Conservation (phyloP, 306 rosid species). For the Inga oerstediana region DNA sequence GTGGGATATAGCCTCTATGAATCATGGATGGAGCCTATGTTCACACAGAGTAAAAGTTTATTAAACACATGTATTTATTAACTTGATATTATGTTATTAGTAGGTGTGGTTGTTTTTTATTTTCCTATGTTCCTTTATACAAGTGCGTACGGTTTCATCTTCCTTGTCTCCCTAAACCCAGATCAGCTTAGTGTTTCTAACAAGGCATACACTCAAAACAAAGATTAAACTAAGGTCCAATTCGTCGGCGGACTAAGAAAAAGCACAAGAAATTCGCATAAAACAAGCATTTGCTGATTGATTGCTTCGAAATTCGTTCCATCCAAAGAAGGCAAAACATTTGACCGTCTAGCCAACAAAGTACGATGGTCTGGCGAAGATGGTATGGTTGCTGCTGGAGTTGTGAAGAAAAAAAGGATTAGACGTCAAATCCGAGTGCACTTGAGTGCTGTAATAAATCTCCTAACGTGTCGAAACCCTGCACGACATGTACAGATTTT, state of each 20-base stretch:
- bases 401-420: neutral
- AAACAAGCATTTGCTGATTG: constrained; percentile 12
- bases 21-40: neutral
- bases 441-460: neutral
- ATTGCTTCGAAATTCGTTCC: neutral
- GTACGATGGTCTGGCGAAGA: neutral
- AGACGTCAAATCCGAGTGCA: constrained; percentile 15
- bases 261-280: constrained; percentile 10
- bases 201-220: neutral
- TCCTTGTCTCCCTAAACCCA: constrained; percentile 38
- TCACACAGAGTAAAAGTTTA: neutral
- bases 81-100: neutral
- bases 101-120: neutral
- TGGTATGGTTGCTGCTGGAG: neutral
- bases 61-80: neutral
- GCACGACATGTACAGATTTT: constrained; percentile 31
- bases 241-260: constrained; percentile 9
- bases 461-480: constrained; percentile 40
- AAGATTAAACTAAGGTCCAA: neutral
- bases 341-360: neutral
- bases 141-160: neutral
- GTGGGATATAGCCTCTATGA: neutral
- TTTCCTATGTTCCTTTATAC: neutral
- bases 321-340: neutral
- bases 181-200: constrained; percentile 13